Evolutionary conservation across 148 eudicot genomes (phyloP).

Genomic region (Arbutus unedo): DNA sequence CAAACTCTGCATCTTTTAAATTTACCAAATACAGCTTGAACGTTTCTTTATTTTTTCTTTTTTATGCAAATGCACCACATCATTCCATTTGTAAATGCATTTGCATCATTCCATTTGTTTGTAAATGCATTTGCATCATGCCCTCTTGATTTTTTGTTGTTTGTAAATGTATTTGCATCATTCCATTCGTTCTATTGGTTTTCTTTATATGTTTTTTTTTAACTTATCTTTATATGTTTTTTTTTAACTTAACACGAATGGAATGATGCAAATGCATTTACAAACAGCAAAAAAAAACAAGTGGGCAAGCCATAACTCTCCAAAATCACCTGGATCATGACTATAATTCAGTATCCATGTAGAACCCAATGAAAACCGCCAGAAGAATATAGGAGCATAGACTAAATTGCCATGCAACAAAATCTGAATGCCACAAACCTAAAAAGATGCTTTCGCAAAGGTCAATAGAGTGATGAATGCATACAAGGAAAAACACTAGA

Average conservation of each 20-base stretch:
- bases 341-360: not conserved
- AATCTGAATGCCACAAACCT: slow-evolving; percentile 1
- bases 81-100: not conserved
- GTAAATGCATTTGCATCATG: too few species aligned
- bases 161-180: not conserved
- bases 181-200: not conserved
- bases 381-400: not conserved
- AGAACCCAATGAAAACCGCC: not conserved
- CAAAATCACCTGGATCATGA: not conserved
- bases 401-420: not conserved
- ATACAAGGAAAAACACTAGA: not conserved
- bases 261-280: not conserved
- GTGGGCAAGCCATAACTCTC: too few species aligned
- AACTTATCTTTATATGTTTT: too few species aligned
- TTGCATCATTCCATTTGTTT: not conserved
- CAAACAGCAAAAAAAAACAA: too few species aligned
- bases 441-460: not conserved
- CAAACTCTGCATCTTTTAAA: not conserved
- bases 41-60: too few species aligned
- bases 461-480: not conserved
- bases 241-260: not conserved
- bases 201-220: too few species aligned
- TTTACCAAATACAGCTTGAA: not conserved
- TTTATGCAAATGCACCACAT: not conserved
- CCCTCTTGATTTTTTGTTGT: too few species aligned